Evolutionary conservation across 2,329 filamentous ascomycete species (phyloP).

Genomic region (Apiospora pterosperma): DNA sequence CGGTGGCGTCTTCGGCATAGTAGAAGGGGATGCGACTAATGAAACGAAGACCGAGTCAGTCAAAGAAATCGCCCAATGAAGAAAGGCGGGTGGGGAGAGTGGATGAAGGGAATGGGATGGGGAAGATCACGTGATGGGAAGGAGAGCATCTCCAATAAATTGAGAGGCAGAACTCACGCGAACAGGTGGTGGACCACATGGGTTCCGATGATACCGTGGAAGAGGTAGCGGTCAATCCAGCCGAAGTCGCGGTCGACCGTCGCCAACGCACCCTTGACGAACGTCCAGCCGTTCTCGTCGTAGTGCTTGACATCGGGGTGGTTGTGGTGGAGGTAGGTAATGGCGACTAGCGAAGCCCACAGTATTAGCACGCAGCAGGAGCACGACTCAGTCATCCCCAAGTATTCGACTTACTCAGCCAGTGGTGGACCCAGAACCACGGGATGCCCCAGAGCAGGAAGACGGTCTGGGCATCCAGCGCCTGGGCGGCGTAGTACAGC

Average conservation of each 20-base stretch:
- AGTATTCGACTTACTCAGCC: slow-evolving; percentile 51
- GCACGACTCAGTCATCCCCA: neutral
- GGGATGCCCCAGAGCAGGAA: slow-evolving; percentile 59
- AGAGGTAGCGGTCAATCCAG: slow-evolving; percentile 61
- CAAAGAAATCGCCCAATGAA: neutral
- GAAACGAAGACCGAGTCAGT: slow-evolving; percentile 5
- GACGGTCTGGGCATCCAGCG: slow-evolving; percentile 54
- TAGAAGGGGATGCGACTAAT: slow-evolving; percentile 46
- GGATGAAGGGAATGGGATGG: neutral
- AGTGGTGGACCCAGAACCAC: slow-evolving; percentile 69
- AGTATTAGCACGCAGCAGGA: slow-evolving; percentile 15
- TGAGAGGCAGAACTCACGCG: slow-evolving; percentile 29
- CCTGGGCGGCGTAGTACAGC: slow-evolving; percentile 49
- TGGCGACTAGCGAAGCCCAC: slow-evolving; percentile 56
- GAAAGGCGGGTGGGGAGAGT: neutral
- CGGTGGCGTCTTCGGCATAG: slow-evolving; percentile 47
- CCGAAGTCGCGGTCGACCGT: slow-evolving; percentile 65
- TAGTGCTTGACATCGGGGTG: slow-evolving; percentile 57
- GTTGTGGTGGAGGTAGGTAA: slow-evolving; percentile 74
- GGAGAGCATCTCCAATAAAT: neutral
- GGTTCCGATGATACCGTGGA: slow-evolving; percentile 63
- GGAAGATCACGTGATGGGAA: neutral
- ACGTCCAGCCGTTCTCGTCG: slow-evolving; percentile 57
- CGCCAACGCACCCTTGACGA: slow-evolving; percentile 57
- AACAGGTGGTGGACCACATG: slow-evolving; percentile 55